Percentiles rank a stretch among this genome's conserved stretches.
Evolutionary conservation across 352 stramenopile genomes (phyloP).

Genomic region (Globisporangium perplexum): DNA sequence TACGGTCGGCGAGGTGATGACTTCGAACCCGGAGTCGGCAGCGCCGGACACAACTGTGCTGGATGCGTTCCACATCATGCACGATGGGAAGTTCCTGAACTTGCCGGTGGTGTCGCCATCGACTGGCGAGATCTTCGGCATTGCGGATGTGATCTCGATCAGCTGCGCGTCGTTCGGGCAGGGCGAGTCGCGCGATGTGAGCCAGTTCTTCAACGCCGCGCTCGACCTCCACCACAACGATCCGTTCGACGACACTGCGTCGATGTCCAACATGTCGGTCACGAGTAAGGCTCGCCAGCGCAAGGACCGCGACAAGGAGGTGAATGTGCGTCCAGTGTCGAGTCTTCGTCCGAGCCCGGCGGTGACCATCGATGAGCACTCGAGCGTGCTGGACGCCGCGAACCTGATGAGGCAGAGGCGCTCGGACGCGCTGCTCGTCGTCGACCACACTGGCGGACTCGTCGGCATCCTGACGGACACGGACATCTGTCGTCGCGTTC

Average conservation of each 20-base stretch:
- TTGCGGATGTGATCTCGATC: slow-evolving; percentile 80
- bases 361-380: slow-evolving; percentile 64
- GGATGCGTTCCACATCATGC: slow-evolving; percentile 98
- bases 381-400: slow-evolving; percentile 86
- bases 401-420: slow-evolving; percentile 91
- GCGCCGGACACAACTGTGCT: slow-evolving; percentile 92
- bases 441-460: slow-evolving; percentile 78
- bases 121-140: slow-evolving; percentile 68
- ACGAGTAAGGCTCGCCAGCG: slow-evolving; percentile 62
- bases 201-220: slow-evolving; percentile 72
- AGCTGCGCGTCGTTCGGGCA: slow-evolving; percentile 68
- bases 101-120: slow-evolving; percentile 90
- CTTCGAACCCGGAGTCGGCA: slow-evolving; percentile 92
- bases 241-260: slow-evolving; percentile 42
- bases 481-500: slow-evolving; percentile 92
- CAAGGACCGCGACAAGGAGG: slow-evolving; percentile 73
- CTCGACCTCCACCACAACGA: slow-evolving; percentile 69
- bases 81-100: slow-evolving; percentile 97
- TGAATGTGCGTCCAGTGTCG: slow-evolving; percentile 75
- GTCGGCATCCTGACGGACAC: slow-evolving; percentile 96
- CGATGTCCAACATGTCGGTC: slow-evolving; percentile 36
- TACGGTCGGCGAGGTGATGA: slow-evolving; percentile 93
- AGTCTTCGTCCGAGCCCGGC: slow-evolving; percentile 73
- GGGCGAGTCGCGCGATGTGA: slow-evolving; percentile 63
- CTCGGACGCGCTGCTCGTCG: slow-evolving; percentile 90